Percentiles rank a stretch among this genome's conserved stretches.
Conservation (phyloP, 2,329 filamentous ascomycete genomes). For the Neurospora crassa region DNA sequence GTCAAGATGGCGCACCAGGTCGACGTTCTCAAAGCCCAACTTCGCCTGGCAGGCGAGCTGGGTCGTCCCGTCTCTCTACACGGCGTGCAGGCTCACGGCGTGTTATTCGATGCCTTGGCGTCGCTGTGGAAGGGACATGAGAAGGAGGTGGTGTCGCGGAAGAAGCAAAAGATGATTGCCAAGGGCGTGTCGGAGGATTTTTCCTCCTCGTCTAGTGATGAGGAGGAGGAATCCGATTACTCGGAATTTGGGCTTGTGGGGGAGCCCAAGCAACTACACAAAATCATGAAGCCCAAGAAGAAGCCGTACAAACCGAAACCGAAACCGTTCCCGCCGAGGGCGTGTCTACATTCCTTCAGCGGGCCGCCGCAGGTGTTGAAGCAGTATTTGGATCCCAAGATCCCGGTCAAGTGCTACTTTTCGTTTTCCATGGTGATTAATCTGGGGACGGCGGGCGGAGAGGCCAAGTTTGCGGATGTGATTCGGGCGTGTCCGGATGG, state of each 20-base stretch:
- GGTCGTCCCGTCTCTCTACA: slow-evolving; percentile 58
- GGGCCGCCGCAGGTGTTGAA: slow-evolving; percentile 64
- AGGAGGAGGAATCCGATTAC: slow-evolving; percentile 17
- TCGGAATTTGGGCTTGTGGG: slow-evolving; percentile 9
- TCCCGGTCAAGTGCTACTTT: slow-evolving; percentile 73
- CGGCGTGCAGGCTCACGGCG: slow-evolving; percentile 67
- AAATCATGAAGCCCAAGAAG: neutral
- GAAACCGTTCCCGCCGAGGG: slow-evolving; percentile 70
- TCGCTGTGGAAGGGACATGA: slow-evolving; percentile 64
- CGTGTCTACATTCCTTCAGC: slow-evolving; percentile 92
- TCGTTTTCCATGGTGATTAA: slow-evolving; percentile 86
- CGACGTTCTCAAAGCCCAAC: slow-evolving; percentile 54
- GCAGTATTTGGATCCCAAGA: slow-evolving; percentile 64
- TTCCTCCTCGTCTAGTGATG: slow-evolving; percentile 24
- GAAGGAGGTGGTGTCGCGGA: slow-evolving; percentile 47
- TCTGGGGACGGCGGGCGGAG: slow-evolving; percentile 43
- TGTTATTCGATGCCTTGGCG: slow-evolving; percentile 55
- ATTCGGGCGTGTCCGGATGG: slow-evolving; percentile 68
- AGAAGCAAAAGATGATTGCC: slow-evolving; percentile 43
- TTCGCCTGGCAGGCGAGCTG: slow-evolving; percentile 61
- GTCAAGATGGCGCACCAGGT: slow-evolving; percentile 63
- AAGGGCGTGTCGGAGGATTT: slow-evolving; percentile 35
- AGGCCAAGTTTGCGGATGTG: slow-evolving; percentile 48
- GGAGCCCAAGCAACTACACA: slow-evolving; percentile 8
- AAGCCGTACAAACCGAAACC: slow-evolving; percentile 21